Base-by-base conservation (phyloP, 2,329 filamentous ascomycete genomes). In the Cercospora sojina region DNA sequence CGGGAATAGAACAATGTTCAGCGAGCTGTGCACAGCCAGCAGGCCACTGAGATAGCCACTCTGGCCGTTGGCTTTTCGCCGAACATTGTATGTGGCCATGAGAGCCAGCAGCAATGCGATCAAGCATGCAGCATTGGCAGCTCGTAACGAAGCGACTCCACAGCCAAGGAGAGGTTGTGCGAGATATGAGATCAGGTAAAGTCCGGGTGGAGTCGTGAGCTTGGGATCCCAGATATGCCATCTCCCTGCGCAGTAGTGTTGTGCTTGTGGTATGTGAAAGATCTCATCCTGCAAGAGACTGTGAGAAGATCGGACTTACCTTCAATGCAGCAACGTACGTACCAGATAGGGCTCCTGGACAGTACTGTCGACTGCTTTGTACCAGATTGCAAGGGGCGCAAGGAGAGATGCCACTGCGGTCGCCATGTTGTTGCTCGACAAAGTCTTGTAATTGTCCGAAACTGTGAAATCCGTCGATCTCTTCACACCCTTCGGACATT, bases 171-270 rank as follows among this genome's bases (percentile, higher is more conserved):
- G 47, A 27, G 70, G 65, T 5, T 74, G 74, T 13, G 64, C 62
- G 20, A 81, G 58, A 70, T 83, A 83, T 18, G 78, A 78, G 8
- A 80, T 74, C 2, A 75, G 72, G 59, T 80, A 83, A 74, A 99
- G 81, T 35, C 93, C 95, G 0, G 95, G 94, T 0, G 95, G 95
- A 1, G 95, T 99, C 0, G 95, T 99, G 76, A 99, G 95, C 78
- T 98, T 99, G 67, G 94, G 90, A 79, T 99, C 93, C 95, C 95
- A 99, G 64, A 91, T 84, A 12, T 79, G 77, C 81, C 90, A 96
- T 62, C 85, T 85, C 10, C 90, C 89, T 47, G 85, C 78, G 78
- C 93, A 97, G 78, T 97, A 99, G 31, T 86, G 87, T 74, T 96
- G 92, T 0, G 93, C 93, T 79, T 99, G 95, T 0, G 92, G 91